Percentiles rank a stretch among this genome's conserved stretches.
These are phyloP conservation scores for Phaeophleospora eucalypticola DNA, from an alignment of 2,329 filamentous ascomycete species.

Conservation along the genomic window DNA sequence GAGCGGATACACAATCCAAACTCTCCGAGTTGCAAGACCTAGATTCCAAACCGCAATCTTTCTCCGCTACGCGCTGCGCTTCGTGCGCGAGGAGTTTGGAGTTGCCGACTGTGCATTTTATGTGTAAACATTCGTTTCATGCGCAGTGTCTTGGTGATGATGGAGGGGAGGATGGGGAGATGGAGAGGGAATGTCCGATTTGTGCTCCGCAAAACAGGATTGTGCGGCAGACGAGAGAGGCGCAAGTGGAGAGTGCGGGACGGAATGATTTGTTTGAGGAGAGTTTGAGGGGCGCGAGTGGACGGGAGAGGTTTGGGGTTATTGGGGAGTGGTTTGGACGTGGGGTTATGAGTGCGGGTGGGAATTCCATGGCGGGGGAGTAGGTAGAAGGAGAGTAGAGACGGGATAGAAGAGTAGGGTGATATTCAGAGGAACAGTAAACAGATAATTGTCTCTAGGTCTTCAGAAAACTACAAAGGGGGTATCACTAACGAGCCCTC, in stretches of 20 bases:
- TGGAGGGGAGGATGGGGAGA: constrained; percentile 49
- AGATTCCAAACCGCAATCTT: constrained; percentile 74
- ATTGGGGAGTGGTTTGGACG: constrained; percentile 92
- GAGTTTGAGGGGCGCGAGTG: constrained; percentile 67
- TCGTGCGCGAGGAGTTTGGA: constrained; percentile 76
- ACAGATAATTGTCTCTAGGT: too few species aligned
- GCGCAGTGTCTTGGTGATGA: constrained; percentile 77
- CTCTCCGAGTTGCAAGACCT: constrained; percentile 74
- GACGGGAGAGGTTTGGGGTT: constrained; percentile 73
- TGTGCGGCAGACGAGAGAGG: constrained; percentile 77
- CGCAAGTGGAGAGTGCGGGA: constrained; percentile 80
- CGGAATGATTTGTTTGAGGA: constrained; percentile 86
- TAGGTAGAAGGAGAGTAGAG: not conserved
- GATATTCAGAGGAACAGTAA: too few species aligned
- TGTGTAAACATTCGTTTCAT: constrained; percentile 97
- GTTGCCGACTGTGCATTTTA: constrained; percentile 86
- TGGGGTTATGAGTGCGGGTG: constrained; percentile 69
- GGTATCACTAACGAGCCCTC: not conserved
- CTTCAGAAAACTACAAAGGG: too few species aligned
- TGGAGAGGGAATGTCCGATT: constrained; percentile 74
- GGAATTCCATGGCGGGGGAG: constrained; percentile 4
- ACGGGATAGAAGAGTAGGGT: not conserved
- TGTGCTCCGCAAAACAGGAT: constrained; percentile 82
- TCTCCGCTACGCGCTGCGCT: constrained; percentile 84
- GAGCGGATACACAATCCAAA: constrained; percentile 75